phyloP scores from a whole-genome alignment of 768 basidiomycete species.

The Phanerochaete sordida region DNA sequence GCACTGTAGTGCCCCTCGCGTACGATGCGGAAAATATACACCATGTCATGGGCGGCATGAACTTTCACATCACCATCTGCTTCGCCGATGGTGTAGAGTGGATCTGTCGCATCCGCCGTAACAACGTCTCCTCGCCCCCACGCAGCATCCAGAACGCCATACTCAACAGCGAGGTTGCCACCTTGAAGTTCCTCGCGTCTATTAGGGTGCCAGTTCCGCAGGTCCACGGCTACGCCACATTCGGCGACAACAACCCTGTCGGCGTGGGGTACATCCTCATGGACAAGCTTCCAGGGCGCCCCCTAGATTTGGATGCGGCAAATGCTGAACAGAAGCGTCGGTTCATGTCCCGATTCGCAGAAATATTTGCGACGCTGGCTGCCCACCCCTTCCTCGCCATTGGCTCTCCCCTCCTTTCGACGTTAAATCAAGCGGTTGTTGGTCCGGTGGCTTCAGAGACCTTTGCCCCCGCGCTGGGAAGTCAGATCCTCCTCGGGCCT shows the following conservation, averaged over 20 bases:
- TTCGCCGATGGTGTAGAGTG: neutral
- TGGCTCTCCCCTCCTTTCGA: neutral
- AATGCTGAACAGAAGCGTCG: neutral
- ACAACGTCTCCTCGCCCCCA: neutral
- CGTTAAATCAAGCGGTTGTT: neutral
- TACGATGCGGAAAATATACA: neutral
- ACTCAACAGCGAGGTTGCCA: slow-evolving; percentile 7
- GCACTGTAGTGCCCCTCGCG: neutral
- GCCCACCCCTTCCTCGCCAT: slow-evolving; percentile 7
- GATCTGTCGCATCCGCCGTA: slow-evolving; percentile 5
- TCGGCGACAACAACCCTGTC: neutral
- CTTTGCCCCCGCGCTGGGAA: neutral
- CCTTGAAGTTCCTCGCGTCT: slow-evolving; percentile 1
- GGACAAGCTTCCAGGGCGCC: slow-evolving; percentile 1
- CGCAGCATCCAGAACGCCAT: neutral
- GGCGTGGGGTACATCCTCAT: slow-evolving; percentile 8
- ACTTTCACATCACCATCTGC: slow-evolving; percentile 1
- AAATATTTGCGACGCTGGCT: slow-evolving; percentile 3
- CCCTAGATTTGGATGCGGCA: neutral
- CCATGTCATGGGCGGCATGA: slow-evolving; percentile 2
- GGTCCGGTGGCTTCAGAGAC: slow-evolving; percentile 1
- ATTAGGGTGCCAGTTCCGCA: slow-evolving; percentile 3
- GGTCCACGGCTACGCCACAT: neutral
- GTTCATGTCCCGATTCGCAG: slow-evolving; percentile 4
- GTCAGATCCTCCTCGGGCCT: neutral